Percentiles rank a stretch among this genome's conserved stretches.
These are phyloP conservation scores for Oryza coarctata DNA, from an alignment of 176 grass and related monocot genomes.

Conservation along the genomic window DNA sequence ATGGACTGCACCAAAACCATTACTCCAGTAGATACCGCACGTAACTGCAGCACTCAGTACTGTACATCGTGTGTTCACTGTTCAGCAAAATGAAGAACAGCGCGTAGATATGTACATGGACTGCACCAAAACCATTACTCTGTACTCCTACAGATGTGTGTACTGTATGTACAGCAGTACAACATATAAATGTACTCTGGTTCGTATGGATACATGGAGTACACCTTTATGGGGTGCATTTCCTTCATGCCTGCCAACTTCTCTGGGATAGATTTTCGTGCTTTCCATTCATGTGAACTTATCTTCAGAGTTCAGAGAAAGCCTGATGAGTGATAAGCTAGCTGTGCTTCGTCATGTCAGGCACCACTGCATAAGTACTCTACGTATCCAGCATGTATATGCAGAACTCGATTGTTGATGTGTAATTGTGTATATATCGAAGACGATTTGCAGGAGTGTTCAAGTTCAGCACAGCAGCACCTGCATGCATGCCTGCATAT, in stretches of 20 bases:
- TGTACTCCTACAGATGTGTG: neutral
- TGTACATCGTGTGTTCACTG: neutral
- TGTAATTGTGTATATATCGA: neutral
- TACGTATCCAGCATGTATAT: neutral
- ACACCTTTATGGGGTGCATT: neutral
- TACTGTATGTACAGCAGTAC: neutral
- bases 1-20: conserved; percentile 15
- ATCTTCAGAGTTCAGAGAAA: conserved; percentile 4
- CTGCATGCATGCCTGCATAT: neutral
- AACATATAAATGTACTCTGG: neutral
- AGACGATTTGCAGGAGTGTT: neutral
- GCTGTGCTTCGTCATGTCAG: neutral
- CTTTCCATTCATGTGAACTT: neutral
- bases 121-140: neutral
- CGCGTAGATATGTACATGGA: neutral
- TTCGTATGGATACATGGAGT: neutral
- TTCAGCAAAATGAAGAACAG: neutral
- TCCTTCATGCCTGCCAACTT: neutral
- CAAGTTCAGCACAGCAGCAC: neutral
- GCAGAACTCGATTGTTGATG: neutral
- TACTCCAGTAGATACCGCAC: neutral
- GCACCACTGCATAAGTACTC: neutral
- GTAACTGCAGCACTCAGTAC: neutral
- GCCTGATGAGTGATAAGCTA: neutral
- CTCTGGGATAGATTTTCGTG: neutral